phyloP scores from a whole-genome alignment of 352 stramenopile species.

The Pythium phragmiticola region DNA sequence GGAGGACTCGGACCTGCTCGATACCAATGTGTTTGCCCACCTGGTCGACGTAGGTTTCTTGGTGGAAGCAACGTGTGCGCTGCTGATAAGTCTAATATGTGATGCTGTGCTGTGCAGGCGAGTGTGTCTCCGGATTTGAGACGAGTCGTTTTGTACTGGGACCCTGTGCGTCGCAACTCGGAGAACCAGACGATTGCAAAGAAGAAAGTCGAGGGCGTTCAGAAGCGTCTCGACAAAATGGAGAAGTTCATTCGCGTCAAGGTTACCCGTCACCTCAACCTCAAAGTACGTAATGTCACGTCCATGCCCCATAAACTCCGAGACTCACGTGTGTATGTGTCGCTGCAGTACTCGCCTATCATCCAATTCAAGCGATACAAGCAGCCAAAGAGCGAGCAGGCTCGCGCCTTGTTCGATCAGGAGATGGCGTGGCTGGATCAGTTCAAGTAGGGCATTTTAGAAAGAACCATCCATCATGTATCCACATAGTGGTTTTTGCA shows the following conservation, averaged over 20 bases:
- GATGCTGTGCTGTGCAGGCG: constrained; percentile 32
- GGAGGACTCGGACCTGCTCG: constrained; percentile 58
- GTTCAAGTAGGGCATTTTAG: constrained; percentile 28
- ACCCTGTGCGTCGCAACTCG: constrained; percentile 64
- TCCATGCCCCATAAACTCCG: neutral
- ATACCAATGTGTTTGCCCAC: constrained; percentile 60
- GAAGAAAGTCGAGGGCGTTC: constrained; percentile 63
- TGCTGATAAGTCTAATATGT: neutral
- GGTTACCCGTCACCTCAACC: constrained; percentile 72
- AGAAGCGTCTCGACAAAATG: constrained; percentile 58
- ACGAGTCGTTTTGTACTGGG: constrained; percentile 70
- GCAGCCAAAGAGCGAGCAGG: constrained; percentile 58
- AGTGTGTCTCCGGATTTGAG: constrained; percentile 69
- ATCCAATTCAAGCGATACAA: constrained; percentile 78
- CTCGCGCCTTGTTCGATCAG: constrained; percentile 59
- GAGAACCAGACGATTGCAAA: constrained; percentile 74
- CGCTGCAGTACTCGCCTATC: constrained; percentile 61
- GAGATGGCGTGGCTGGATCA: constrained; percentile 81
- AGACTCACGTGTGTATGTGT: neutral
- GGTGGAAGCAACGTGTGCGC: neutral
- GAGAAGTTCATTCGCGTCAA: constrained; percentile 69
- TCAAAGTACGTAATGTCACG: constrained; percentile 48
- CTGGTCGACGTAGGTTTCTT: constrained; percentile 54
- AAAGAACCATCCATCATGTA: neutral
- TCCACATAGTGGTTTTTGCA: constrained; percentile 1